phyloP scores from a whole-genome alignment of 371 early-diverging fungal genomes.

The Mucor racemosus region DNA sequence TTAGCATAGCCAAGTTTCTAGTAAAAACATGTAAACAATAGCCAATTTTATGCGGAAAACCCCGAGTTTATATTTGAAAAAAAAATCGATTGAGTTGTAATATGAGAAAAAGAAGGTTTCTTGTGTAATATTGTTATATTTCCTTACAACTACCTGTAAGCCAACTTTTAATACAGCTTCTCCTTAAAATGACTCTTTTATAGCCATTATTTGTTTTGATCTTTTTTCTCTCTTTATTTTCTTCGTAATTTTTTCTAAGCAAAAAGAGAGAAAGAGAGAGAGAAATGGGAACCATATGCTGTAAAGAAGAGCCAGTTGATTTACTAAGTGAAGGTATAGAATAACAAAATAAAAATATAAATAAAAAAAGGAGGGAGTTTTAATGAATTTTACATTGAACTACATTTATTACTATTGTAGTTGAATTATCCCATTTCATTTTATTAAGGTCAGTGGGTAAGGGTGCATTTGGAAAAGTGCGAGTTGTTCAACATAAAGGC shows the following conservation, averaged over 20 bases:
- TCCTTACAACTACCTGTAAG: slow-evolving; percentile 1
- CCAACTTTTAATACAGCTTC: slow-evolving; percentile 4
- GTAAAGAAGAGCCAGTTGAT: slow-evolving; percentile 45
- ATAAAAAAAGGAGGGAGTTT: neutral
- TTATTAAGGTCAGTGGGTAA: slow-evolving; percentile 72
- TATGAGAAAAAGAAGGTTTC: neutral
- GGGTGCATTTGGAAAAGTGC: slow-evolving; percentile 82
- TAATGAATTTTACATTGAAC: neutral
- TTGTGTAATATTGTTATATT: slow-evolving; percentile 1
- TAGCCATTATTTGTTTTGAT: neutral
- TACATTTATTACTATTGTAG: slow-evolving; percentile 10
- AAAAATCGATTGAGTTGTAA: neutral
- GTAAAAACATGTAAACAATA: slow-evolving; percentile 3
- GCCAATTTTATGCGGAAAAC: neutral
- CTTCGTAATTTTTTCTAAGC: too few species aligned
- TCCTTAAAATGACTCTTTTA: slow-evolving; percentile 1
- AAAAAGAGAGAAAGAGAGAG: too few species aligned
- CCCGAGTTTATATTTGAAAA: neutral
- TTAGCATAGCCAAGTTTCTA: slow-evolving; percentile 3
- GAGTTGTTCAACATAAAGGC: slow-evolving; percentile 86
- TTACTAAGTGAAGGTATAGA: slow-evolving; percentile 49
- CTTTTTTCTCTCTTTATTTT: neutral
- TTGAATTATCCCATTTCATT: slow-evolving; percentile 68
- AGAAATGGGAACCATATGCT: slow-evolving; percentile 48
- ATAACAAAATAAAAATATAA: neutral